Evolutionary conservation across 805 yeast species (phyloP).

Genomic region (Vanderwaltozyma yarrowii): DNA sequence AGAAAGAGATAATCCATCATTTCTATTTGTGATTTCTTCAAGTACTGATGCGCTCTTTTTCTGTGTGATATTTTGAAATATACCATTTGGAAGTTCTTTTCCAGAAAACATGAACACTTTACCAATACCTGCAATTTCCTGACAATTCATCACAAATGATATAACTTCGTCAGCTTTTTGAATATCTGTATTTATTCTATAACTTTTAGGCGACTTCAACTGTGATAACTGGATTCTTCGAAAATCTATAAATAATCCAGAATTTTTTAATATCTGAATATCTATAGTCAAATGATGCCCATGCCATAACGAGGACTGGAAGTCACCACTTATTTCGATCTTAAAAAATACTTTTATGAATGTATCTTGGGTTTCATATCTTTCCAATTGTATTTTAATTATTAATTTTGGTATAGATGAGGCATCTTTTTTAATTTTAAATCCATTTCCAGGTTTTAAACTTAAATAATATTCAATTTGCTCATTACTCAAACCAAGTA

Average conservation of each 20-base stretch:
- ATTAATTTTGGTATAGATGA: conserved; percentile 30
- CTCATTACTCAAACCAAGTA: conserved; percentile 21
- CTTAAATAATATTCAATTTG: conserved; percentile 35
- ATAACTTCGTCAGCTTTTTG: conserved; percentile 19
- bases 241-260: conserved; percentile 36
- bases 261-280: conserved; percentile 22
- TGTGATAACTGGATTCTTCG: conserved; percentile 30
- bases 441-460: conserved; percentile 33
- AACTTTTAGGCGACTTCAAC: conserved; percentile 18
- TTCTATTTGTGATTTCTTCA: no score
- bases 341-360: conserved; percentile 10
- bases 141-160: conserved; percentile 28
- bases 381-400: conserved; percentile 14
- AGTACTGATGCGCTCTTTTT: no score
- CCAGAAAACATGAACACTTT: conserved; percentile 5
- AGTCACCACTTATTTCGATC: conserved; percentile 15
- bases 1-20: conserved; percentile 9
- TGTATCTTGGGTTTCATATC: conserved; percentile 3
- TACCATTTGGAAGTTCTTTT: conserved; percentile 5
- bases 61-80: no score
- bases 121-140: conserved; percentile 30
- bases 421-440: conserved; percentile 29
- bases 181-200: conserved; percentile 18
- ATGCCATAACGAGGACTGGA: conserved; percentile 25
- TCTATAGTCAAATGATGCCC: conserved; percentile 26